Conservation (phyloP, 805 yeast genomes). For the Ogataea methanolica region DNA sequence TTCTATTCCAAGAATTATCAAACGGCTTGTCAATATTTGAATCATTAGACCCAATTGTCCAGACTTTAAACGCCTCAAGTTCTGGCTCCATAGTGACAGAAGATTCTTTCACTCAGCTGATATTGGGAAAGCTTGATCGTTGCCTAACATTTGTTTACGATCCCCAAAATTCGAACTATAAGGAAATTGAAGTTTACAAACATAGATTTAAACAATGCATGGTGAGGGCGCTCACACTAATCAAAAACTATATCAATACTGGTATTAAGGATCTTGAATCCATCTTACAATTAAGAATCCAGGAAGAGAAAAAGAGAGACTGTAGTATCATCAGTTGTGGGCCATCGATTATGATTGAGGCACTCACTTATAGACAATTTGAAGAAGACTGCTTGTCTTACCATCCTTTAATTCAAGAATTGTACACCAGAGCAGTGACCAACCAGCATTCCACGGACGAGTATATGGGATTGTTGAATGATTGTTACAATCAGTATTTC, state of each 20-base stretch:
- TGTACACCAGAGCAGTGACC: conserved; percentile 22
- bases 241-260: conserved; percentile 59
- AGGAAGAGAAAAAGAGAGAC: conserved; percentile 15
- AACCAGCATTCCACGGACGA: conserved; percentile 30
- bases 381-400: conserved; percentile 26
- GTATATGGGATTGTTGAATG: conserved; percentile 62
- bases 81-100: conserved; percentile 64
- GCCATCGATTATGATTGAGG: conserved; percentile 46
- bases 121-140: conserved; percentile 56
- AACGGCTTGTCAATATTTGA: conserved; percentile 58
- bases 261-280: conserved; percentile 34
- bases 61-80: conserved; percentile 58
- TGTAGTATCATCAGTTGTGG: conserved; percentile 12
- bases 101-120: conserved; percentile 45
- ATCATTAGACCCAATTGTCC: conserved; percentile 63
- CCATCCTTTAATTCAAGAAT: conserved; percentile 21
- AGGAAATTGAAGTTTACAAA: conserved; percentile 64
- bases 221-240: conserved; percentile 72
- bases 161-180: conserved; percentile 47
- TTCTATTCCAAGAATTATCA: conserved; percentile 41
- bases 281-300: conserved; percentile 15
- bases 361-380: conserved; percentile 65
- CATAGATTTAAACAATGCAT: conserved; percentile 78
- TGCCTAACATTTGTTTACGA: conserved; percentile 58
- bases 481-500: conserved; percentile 62